Conservation (phyloP, 176 grass and related monocot genomes). For the Raddia guianensis region DNA sequence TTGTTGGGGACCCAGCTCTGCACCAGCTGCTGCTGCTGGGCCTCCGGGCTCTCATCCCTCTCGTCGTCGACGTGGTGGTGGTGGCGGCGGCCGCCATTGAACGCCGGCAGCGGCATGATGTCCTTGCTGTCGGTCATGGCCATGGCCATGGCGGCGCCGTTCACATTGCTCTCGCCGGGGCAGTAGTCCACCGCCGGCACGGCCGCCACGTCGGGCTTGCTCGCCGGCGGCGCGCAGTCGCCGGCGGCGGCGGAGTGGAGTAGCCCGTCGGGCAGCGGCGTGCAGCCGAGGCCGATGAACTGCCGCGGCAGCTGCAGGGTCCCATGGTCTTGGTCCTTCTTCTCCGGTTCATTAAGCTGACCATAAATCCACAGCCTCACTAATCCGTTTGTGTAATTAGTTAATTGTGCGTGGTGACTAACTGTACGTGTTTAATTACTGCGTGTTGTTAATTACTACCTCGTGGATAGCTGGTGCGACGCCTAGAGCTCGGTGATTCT, state of each 20-base stretch:
- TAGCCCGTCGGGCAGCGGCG: constrained; percentile 27
- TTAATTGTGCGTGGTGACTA: neutral
- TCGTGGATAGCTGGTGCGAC: constrained; percentile 6
- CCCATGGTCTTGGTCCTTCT: constrained; percentile 34
- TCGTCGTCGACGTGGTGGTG: constrained; percentile 15
- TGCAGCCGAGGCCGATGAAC: constrained; percentile 58
- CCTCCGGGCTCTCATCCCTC: constrained; percentile 17
- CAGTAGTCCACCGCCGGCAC: constrained; percentile 25
- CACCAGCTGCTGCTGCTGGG: constrained; percentile 18
- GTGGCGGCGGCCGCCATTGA: constrained; percentile 35
- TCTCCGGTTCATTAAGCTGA: constrained; percentile 29
- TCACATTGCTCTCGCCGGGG: neutral
- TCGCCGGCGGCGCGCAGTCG: constrained; percentile 35
- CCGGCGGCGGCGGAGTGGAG: constrained; percentile 30
- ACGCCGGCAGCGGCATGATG: constrained; percentile 39
- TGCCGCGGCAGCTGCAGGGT: constrained; percentile 50
- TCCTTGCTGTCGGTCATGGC: constrained; percentile 21
- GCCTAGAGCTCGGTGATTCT: neutral
- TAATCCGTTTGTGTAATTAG: neutral
- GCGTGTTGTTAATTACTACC: constrained; percentile 33
- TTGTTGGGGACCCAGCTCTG: constrained; percentile 44
- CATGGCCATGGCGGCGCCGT: neutral
- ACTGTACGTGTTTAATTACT: neutral
- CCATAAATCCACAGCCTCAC: neutral
- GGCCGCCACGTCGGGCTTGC: constrained; percentile 28